Evolutionary conservation across 1,284 basidiomycete genomes (phyloP), one percentile per base, ranked within the genome.

Genomic region (Sanguinoderma infundibulare): DNA sequence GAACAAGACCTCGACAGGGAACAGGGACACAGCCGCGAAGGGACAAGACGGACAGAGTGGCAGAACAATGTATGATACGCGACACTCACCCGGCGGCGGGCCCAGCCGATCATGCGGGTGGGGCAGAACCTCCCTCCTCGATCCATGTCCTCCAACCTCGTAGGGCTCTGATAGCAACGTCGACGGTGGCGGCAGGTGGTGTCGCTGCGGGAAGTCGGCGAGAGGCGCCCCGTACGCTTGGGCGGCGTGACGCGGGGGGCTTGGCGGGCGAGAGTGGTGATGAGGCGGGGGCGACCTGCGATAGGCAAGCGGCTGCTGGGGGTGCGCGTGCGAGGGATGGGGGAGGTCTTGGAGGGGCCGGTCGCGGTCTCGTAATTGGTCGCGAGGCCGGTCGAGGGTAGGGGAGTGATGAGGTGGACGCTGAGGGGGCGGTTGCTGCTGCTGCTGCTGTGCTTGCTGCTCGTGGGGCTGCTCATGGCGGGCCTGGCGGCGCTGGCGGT

Each of bases 401-500:
- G 68, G 67, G 34, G 67, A 64, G 64, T 62, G 66, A 61, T 67
- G 63, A 63, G 62, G 69, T 55, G 53, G 70, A 56, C 59, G 69
- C 35, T 68, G 69, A 20, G 58, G 60, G 26, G 58, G 65, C 28
- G 67, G 65, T 36, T 64, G 63, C 20, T 65, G 68, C 14, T 59
- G 68, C 15, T 60, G 66, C 28, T 67, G 67, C 7, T 64, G 59
- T 14, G 55, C 63, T 5, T 64, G 58, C 5, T 62, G 57, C 17
- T 69, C 66, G 10, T 61, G 36, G 1, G 22, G 26, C 4, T 35
- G 65, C 34, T 73, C 69, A 8, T 64, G 65, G 46, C 69, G 69
- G 36, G 68, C 69, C 32, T 70, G 72, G 20, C 75, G 67, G 22
- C 67, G 67, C 14, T 70, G 55, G 58, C 67, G 72, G 67, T 76